phyloP scores from a whole-genome alignment of 169 alveolate species.

The Plasmodium fragile region DNA sequence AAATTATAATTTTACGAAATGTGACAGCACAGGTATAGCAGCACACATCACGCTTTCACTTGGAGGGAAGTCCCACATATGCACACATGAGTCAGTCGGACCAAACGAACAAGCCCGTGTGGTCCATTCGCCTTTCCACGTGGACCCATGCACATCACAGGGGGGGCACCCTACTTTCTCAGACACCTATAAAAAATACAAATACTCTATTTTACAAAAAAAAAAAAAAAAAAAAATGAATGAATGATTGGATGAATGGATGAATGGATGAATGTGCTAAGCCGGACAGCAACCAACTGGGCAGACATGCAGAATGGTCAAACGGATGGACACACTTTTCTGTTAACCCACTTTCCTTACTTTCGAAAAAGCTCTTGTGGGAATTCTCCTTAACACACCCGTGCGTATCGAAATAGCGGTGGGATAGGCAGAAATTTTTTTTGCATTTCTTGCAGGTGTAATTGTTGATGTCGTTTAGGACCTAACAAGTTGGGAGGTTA shows the following conservation, averaged over 20 bases:
- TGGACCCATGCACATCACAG: background rate
- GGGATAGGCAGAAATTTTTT: constrained; percentile 58
- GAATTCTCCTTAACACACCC: constrained; percentile 10
- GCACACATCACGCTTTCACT: background rate
- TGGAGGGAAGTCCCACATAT: background rate
- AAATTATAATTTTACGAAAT: background rate
- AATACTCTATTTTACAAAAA: constrained; percentile 42
- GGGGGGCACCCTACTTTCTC: background rate
- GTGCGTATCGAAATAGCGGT: constrained; percentile 26
- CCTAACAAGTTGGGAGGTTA: constrained; percentile 5
- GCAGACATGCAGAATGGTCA: background rate
- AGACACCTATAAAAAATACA: constrained; percentile 30
- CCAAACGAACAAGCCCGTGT: background rate
- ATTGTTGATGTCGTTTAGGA: constrained; percentile 52
- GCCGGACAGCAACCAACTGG: background rate
- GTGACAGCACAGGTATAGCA: background rate
- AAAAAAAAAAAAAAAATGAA: background rate
- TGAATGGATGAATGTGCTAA: background rate
- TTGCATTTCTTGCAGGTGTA: constrained; percentile 56
- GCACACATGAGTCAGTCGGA: background rate
- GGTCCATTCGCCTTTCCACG: background rate
- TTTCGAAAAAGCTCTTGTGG: constrained; percentile 35
- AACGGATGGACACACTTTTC: background rate
- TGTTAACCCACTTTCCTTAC: background rate
- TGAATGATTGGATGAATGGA: too few species aligned